Evolutionary conservation across 2,329 filamentous ascomycete species (phyloP), one percentile per base, ranked within the genome.

Genomic region (Geosmithia putterillii): DNA sequence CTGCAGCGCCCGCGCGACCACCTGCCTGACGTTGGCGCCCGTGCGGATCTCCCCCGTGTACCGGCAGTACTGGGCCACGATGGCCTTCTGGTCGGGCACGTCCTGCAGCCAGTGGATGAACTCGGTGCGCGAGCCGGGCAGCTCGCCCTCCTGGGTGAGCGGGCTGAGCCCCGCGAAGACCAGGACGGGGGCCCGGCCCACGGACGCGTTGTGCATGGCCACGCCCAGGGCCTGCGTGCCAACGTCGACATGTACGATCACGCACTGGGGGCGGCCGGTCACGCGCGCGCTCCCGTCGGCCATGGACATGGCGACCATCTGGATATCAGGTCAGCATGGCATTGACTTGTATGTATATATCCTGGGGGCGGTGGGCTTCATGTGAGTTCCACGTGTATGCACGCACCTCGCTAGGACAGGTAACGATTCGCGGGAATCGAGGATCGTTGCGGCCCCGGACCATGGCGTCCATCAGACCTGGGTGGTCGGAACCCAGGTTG

Each of bases 41-140:
- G 83, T 82, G 65, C 88, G 89, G 60, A 94, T 80, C 65, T 94
- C 88, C 3, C 73, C 86, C 0, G 81, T 66, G 55, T 92, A 94
- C 9, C 87, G 75, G 58, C 88, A 94, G 61, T 94, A 94, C 64
- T 94, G 87, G 0, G 76, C 69, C 3, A 94, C 67, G 46, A 94
- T 89, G 53, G 79, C 74, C 58, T 83, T 86, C 59, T 90, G 86
- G 53, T 90, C 83, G 0, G 82, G 84, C 3, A 88, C 81, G 59
- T 90, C 83, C 54, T 90, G 85, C 25, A 89, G 82, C 83, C 85
- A 90, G 58, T 90, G 85, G 51, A 88, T 89, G 57, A 86, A 89
- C 60, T 90, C 86, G 1, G 83, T 88, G 43, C 85, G 70, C n/a
- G 74, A 81, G 12, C 85, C 85, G 1, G 81, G 73, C 63, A 83